Evolutionary conservation across 2,329 filamentous ascomycete species (phyloP), one percentile per base, ranked within the genome.

Genomic region (Dothideomycetidae sp.): DNA sequence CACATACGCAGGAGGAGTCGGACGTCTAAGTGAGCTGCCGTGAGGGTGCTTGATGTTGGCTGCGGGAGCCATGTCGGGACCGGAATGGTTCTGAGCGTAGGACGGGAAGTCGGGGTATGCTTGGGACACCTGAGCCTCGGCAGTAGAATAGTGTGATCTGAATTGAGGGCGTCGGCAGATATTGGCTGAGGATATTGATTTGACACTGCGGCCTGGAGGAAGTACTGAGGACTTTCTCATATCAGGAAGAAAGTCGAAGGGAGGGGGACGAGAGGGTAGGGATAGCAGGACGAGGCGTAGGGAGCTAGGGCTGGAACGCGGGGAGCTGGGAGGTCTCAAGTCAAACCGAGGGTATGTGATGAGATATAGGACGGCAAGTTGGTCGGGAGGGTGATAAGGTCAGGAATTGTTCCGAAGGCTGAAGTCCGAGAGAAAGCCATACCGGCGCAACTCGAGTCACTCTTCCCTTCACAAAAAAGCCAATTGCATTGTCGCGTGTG

Each of bases 21-120:
- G 13, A 16, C 36, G 29, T 16, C 26, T 32, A 19, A 31, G 28
- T 9, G 36, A 30, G 14, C 16, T 13, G 18, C 29, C 11, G 15
- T 31, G 36, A 13, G 29, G 13, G 14, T 32, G 30, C 28, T 33
- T 32, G 29, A 38, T n/a, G 19, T 38, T 38, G 12, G 36, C 29
- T 5, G 29, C 29, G 10, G 36, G 36, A 26, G 21, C 21, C 21
- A 26, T 26, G n/a, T 7, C 21, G 21, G 21, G n/a, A n/a, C n/a
- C 7, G n/a, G 21, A 7, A 7, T n/a, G 21, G n/a, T n/a, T 7
- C 7, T 26, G 21, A n/a, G 7, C n/a, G 21, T 26, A 26, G 21
- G 21, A 26, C n/a, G 21, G 21, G 21, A 7, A n/a, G n/a, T 26
- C n/a, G 7, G 21, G n/a, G 7, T 26, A n/a, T 26, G 21, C n/a